phyloP scores from a whole-genome alignment of 1,284 basidiomycete species.

The Sanguinoderma infundibulare region DNA sequence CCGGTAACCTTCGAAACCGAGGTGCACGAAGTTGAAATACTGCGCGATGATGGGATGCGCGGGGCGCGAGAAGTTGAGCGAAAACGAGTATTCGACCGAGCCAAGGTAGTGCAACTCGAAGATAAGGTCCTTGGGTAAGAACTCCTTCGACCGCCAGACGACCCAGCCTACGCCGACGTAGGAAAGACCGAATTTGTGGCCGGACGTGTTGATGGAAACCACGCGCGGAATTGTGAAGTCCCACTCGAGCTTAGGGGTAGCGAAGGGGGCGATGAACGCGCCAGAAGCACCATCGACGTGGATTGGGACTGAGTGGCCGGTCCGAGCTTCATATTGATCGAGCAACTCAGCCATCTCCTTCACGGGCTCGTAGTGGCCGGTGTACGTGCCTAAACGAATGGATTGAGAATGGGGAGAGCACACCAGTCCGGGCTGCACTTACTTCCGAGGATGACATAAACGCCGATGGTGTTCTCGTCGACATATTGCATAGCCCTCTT shows the following conservation, averaged over 20 bases:
- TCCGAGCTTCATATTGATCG: constrained; percentile 85
- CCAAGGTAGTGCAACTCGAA: constrained; percentile 89
- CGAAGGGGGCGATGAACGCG: constrained; percentile 87
- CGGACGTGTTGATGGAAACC: constrained; percentile 86
- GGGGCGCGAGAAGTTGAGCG: constrained; percentile 93
- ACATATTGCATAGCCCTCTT: constrained; percentile 87
- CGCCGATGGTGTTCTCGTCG: constrained; percentile 91
- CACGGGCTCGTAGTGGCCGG: constrained; percentile 93
- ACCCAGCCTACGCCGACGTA: constrained; percentile 93
- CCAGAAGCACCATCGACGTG: constrained; percentile 88
- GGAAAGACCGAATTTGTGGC: constrained; percentile 88
- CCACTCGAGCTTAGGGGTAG: constrained; percentile 79
- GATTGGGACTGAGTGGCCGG: constrained; percentile 82
- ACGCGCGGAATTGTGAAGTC: constrained; percentile 89
- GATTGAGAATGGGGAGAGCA: constrained; percentile 5
- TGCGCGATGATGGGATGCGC: constrained; percentile 91
- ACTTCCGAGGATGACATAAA: constrained; percentile 82
- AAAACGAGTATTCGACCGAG: constrained; percentile 75
- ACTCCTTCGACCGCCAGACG: constrained; percentile 78
- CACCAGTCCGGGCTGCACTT: constrained; percentile 30
- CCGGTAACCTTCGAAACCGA: constrained; percentile 85
- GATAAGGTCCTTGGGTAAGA: constrained; percentile 87
- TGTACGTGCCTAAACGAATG: constrained; percentile 71
- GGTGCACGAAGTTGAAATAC: constrained; percentile 90
- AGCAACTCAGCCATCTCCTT: constrained; percentile 85